Evolutionary conservation across 495 filamentous ascomycete species (phyloP).

Genomic region (Pyrenula massariospora): DNA sequence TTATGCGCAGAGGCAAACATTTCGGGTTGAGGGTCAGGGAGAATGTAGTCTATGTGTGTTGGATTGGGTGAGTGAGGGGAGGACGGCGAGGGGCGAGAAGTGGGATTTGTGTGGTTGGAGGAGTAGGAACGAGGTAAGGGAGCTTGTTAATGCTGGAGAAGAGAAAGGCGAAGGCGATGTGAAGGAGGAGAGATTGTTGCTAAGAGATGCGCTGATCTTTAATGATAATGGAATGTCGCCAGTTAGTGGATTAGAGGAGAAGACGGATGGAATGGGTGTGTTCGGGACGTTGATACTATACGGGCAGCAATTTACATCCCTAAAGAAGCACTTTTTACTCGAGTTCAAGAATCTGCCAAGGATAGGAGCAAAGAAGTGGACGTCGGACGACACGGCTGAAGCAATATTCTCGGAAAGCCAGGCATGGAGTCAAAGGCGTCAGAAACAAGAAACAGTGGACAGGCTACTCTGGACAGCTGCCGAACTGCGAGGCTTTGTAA

Average conservation of each 20-base stretch:
- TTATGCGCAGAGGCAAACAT: slow-evolving; percentile 73
- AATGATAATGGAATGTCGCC: slow-evolving; percentile 29
- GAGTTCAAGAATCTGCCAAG: slow-evolving; percentile 68
- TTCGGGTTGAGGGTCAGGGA: slow-evolving; percentile 46
- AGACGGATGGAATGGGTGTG: slow-evolving; percentile 44
- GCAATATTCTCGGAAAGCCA: slow-evolving; percentile 23
- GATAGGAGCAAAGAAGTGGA: slow-evolving; percentile 74
- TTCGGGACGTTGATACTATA: slow-evolving; percentile 76
- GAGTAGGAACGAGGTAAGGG: slow-evolving; percentile 81
- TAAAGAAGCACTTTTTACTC: slow-evolving; percentile 59
- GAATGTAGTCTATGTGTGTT: slow-evolving; percentile 62
- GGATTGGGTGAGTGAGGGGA: slow-evolving; percentile 86
- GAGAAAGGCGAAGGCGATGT: slow-evolving; percentile 13
- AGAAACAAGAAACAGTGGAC: slow-evolving; percentile 40
- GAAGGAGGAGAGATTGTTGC: slow-evolving; percentile 47
- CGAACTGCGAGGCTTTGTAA: slow-evolving; percentile 66
- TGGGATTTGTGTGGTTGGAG: slow-evolving; percentile 73
- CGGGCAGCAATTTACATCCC: slow-evolving; percentile 53
- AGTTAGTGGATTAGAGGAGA: slow-evolving; percentile 14
- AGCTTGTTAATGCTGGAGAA: slow-evolving; percentile 5
- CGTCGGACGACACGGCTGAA: slow-evolving; percentile 22
- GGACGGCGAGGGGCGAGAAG: slow-evolving; percentile 77
- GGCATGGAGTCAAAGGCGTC: slow-evolving; percentile 27
- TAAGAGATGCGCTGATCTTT: slow-evolving; percentile 73
- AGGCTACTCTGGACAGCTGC: slow-evolving; percentile 79